Evolutionary conservation across 1,284 basidiomycete genomes (phyloP), one percentile per base, ranked within the genome.

Genomic region (Ustilago loliicola): DNA sequence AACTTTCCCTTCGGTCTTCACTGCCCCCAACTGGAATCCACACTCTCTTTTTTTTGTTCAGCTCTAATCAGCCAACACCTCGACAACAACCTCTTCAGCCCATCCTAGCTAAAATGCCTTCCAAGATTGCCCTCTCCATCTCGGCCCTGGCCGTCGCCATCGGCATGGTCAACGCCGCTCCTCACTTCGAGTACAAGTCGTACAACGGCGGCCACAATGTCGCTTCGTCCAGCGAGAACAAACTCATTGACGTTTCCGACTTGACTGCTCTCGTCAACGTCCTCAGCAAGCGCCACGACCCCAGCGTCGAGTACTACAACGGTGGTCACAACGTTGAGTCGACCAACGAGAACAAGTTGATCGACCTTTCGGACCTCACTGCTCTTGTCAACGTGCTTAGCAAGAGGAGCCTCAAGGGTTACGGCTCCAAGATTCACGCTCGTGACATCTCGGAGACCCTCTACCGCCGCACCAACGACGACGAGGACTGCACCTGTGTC

Each of bases 41-140:
- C 61, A 68, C 61, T 58, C 65, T 73, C 71, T 63, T 56, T 60
- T 60, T 21, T 58, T 29, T 38, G 23, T 54, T 54, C 36, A 61
- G 38, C 36, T 54, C 50, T 53, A 51, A 29, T n/a, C n/a, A 27
- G 47, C 51, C 51, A 50, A 36, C 45, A 52, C 42, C 30, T 47
- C 19, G 15, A 58, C 10, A 23, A n/a, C 45, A 50, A 36, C 25
- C 47, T 55, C 36, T 40, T 36, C 17, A 30, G 34, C 32, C 36
- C 32, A 19, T 11, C 11, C 23, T 21, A 71, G 34, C 36, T 29
- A 71, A 64, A 64, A 78, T 74, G 76, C 63, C 67, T 59, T 74
- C 76, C 61, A 73, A 78, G 68, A 74, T 78, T 45, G 67, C 71
- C 15, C 76, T 78, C 36, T 73, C 71, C 56, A 61, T 78, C 65